Evolutionary conservation across 2,329 filamentous ascomycete genomes (phyloP).

Genomic region (Penicillium hordei): DNA sequence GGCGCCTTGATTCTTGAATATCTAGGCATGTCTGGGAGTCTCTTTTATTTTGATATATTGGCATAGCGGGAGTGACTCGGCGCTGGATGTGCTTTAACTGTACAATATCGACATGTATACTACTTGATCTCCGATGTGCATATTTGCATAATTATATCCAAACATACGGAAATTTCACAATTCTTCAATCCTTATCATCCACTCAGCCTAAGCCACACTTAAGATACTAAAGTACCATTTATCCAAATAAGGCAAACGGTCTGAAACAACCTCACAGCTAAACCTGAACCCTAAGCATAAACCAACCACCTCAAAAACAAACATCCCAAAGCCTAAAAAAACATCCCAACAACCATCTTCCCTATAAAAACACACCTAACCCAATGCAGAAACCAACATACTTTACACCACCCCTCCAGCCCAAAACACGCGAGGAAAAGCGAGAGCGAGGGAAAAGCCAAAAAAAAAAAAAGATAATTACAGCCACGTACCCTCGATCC

Average conservation of each 20-base stretch:
- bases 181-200: not conserved
- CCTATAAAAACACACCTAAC: not conserved
- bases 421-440: conserved; percentile 2
- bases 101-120: conserved; percentile 10
- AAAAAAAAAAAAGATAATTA: not conserved
- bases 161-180: not conserved
- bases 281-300: not conserved
- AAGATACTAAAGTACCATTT: not conserved
- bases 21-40: not conserved
- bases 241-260: not conserved
- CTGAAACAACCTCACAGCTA: not conserved
- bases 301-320: not conserved
- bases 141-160: not conserved
- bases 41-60: conserved; percentile 10
- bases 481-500: conserved; percentile 10
- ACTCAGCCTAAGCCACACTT: not conserved
- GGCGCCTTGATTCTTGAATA: conserved; percentile 13
- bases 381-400: not conserved
- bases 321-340: not conserved
- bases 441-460: not conserved
- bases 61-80: conserved; percentile 23
- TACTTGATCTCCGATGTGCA: conserved; percentile 1
- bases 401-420: not conserved
- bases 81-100: conserved; percentile 11
- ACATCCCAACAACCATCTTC: not conserved